phyloP scores from a whole-genome alignment of 371 early-diverging fungal genomes.

The Mucor sp. region DNA sequence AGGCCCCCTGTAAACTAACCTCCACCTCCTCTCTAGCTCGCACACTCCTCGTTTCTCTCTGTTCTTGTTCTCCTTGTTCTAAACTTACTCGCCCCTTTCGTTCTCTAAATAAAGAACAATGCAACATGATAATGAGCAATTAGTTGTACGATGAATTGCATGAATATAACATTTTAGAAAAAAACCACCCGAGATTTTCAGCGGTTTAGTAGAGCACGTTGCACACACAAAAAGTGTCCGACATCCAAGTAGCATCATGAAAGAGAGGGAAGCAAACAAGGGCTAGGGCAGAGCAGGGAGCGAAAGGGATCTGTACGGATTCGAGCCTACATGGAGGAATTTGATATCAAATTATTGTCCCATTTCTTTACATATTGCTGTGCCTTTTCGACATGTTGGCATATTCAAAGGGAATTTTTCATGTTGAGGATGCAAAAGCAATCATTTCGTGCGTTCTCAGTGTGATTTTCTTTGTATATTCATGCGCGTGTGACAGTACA shows the following conservation, averaged over 20 bases:
- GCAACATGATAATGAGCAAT: not conserved
- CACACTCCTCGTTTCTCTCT: slow-evolving; percentile 69
- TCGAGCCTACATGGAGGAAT: not conserved
- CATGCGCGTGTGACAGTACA: not conserved
- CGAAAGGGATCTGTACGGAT: not conserved
- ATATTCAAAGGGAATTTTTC: not conserved
- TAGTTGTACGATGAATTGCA: not conserved
- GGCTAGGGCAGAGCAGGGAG: not conserved
- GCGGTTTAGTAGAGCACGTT: not conserved
- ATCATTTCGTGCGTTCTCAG: not conserved
- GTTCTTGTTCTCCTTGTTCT: slow-evolving; percentile 94
- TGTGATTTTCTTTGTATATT: not conserved
- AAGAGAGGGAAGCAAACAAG: not conserved
- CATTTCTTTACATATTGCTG: not conserved
- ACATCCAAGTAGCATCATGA: not conserved
- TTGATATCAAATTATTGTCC: not conserved
- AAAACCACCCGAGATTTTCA: not conserved
- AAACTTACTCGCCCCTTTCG: slow-evolving; percentile 88
- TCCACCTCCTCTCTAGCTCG: not conserved
- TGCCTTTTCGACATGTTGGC: not conserved
- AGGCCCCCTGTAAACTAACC: slow-evolving; percentile 22
- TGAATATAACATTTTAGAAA: not conserved
- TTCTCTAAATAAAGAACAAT: not conserved
- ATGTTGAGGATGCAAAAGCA: not conserved
- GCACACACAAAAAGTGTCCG: not conserved